phyloP scores from a whole-genome alignment of 495 filamentous ascomycete species.

The Podospora australis region DNA sequence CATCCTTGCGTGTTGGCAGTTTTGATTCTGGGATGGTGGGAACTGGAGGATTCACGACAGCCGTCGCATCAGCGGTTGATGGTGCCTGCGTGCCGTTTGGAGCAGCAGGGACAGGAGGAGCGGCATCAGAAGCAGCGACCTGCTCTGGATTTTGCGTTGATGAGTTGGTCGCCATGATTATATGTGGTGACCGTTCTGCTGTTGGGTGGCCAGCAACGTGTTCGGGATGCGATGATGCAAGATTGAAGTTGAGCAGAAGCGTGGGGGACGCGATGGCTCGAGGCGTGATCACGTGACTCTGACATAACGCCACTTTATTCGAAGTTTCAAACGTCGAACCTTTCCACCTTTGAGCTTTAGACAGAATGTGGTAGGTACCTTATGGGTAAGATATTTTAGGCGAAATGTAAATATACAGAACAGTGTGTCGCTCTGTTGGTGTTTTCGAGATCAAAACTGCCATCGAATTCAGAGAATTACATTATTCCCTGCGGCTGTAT shows the following conservation, averaged over 20 bases:
- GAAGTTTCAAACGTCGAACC: no score
- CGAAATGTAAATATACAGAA: no score
- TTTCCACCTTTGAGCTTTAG: no score
- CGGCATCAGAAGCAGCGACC: background rate
- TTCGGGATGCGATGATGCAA: background rate
- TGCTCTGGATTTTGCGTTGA: conserved; percentile 16
- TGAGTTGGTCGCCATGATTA: conserved; percentile 19
- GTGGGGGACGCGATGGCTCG: background rate
- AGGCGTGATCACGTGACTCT: background rate
- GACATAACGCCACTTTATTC: no score
- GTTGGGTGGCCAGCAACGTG: background rate
- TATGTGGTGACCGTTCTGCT: background rate
- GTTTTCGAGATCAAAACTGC: no score
- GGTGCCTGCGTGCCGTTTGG: conserved; percentile 15
- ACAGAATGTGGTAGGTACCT: no score
- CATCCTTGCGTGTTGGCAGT: conserved; percentile 75
- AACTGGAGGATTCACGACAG: background rate
- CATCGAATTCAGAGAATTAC: no score
- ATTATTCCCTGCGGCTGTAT: no score
- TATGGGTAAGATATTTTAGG: no score
- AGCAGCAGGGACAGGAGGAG: background rate
- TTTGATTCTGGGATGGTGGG: conserved; percentile 29
- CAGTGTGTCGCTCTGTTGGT: no score
- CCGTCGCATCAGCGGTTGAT: background rate
- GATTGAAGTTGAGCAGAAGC: background rate